These are phyloP conservation scores for Chlamydomonas schloesseri DNA, from an alignment of 139 green algal genomes.

Conservation along the genomic window DNA sequence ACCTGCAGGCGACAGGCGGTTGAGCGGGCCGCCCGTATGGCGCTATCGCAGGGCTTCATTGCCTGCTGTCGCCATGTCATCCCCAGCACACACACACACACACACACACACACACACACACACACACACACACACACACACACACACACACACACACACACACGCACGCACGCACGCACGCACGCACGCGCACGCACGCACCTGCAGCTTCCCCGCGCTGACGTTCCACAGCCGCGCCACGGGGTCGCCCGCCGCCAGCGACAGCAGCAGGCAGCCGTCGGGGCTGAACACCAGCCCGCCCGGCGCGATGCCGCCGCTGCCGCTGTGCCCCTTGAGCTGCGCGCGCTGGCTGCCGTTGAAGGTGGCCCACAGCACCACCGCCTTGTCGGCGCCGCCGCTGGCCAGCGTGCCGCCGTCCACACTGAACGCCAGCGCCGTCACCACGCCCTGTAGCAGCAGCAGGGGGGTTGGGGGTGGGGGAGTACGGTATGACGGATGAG, in stretches of 20 bases:
- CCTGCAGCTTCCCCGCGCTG: conserved; percentile 6
- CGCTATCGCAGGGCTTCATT: too few species aligned
- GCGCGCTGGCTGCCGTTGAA: background rate
- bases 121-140: too few species aligned
- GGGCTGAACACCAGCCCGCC: conserved; percentile 8
- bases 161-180: too few species aligned
- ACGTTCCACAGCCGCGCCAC: conserved; percentile 28
- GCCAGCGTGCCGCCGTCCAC: conserved; percentile 8
- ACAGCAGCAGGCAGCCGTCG: conserved; percentile 15
- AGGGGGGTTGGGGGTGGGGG: too few species aligned
- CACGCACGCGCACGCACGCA: too few species aligned
- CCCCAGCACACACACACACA: too few species aligned
- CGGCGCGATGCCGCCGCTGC: background rate
- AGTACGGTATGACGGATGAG: too few species aligned
- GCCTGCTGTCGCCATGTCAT: too few species aligned
- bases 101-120: too few species aligned
- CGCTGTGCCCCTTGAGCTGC: conserved; percentile 33
- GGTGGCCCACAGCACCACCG: conserved; percentile 6
- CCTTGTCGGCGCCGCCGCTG: conserved; percentile 10
- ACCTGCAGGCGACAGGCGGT: background rate
- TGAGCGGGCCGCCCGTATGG: background rate
- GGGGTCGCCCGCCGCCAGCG: background rate
- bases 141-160: too few species aligned
- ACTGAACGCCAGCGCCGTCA: conserved; percentile 18
- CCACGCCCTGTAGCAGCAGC: background rate